These are phyloP conservation scores for Xylaria sp. DNA, from an alignment of 2,329 filamentous ascomycete genomes.

Conservation along the genomic window DNA sequence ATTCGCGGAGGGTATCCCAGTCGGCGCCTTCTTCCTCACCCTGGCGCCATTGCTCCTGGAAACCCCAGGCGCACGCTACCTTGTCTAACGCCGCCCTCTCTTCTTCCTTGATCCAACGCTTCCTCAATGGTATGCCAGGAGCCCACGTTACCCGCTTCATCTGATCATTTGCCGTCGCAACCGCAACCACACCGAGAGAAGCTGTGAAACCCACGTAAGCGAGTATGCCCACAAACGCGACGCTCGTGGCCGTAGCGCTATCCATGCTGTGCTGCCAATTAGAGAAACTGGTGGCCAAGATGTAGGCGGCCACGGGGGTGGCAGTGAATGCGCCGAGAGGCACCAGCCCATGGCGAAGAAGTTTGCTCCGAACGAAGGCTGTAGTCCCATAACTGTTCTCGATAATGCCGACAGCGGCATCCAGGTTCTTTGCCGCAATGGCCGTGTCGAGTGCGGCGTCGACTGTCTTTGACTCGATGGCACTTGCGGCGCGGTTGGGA, in stretches of 20 bases:
- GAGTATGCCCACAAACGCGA: constrained; percentile 82
- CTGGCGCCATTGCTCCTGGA: constrained; percentile 79
- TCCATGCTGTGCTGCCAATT: constrained; percentile 81
- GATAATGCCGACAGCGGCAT: constrained; percentile 79
- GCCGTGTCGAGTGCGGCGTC: constrained; percentile 81
- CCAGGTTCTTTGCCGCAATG: constrained; percentile 80
- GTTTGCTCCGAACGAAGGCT: constrained; percentile 74
- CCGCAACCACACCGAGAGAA: constrained; percentile 83
- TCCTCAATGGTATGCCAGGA: constrained; percentile 79
- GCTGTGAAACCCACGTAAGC: constrained; percentile 85
- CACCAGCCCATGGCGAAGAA: constrained; percentile 70
- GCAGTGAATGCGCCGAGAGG: constrained; percentile 66
- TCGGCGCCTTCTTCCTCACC: constrained; percentile 93
- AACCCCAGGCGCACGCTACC: constrained; percentile 90
- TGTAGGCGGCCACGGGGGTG: constrained; percentile 75
- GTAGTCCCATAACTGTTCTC: constrained; percentile 73
- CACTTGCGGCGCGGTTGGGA: constrained; percentile 74
- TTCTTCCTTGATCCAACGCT: constrained; percentile 89
- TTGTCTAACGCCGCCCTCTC: constrained; percentile 88
- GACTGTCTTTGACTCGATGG: constrained; percentile 76
- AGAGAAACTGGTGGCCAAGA: constrained; percentile 74
- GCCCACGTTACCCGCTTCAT: constrained; percentile 95
- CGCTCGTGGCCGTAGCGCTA: constrained; percentile 74
- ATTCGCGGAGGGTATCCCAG: constrained; percentile 87
- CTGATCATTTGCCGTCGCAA: constrained; percentile 91